Conservation (phyloP, 495 filamentous ascomycete genomes). For the Penicillium pancosmium region DNA sequence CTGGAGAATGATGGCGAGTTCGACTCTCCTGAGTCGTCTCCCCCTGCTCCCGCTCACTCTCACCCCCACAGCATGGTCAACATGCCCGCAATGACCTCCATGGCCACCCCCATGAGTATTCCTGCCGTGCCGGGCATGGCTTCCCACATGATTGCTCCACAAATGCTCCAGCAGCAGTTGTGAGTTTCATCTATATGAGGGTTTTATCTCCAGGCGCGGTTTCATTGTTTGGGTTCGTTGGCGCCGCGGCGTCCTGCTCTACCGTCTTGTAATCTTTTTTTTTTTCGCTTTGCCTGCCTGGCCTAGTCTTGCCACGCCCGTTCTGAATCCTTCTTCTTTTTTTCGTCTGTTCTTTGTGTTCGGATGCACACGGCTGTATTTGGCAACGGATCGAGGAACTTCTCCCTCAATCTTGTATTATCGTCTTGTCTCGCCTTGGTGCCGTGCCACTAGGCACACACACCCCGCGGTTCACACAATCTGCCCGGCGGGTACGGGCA, state of each 20-base stretch:
- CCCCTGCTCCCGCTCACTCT: constrained; percentile 40
- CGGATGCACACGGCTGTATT: constrained; percentile 9
- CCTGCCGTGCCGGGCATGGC: constrained; percentile 42
- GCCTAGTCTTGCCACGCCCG: neutral
- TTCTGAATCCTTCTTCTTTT: constrained; percentile 12
- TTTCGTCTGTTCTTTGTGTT: constrained; percentile 5
- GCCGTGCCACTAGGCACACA: neutral
- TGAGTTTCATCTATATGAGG: constrained; percentile 22
- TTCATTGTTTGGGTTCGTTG: constrained; percentile 20
- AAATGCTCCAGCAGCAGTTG: constrained; percentile 51
- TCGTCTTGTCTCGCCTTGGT: constrained; percentile 13
- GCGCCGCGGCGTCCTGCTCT: constrained; percentile 13
- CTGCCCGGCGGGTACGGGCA: constrained; percentile 31
- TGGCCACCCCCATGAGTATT: constrained; percentile 43
- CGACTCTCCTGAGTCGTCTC: constrained; percentile 70
- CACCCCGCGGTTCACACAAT: constrained; percentile 10
- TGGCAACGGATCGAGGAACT: constrained; percentile 1
- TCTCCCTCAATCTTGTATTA: constrained; percentile 13
- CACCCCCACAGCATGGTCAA: constrained; percentile 32
- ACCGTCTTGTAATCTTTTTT: constrained; percentile 4
- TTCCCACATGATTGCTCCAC: constrained; percentile 49
- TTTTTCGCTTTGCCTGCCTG: constrained; percentile 5
- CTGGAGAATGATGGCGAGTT: constrained; percentile 75
- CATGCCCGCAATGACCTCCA: constrained; percentile 42
- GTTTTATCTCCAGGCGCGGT: neutral